Base-by-base conservation (phyloP, 2,329 filamentous ascomycete genomes). In the Catunica adiposa region DNA sequence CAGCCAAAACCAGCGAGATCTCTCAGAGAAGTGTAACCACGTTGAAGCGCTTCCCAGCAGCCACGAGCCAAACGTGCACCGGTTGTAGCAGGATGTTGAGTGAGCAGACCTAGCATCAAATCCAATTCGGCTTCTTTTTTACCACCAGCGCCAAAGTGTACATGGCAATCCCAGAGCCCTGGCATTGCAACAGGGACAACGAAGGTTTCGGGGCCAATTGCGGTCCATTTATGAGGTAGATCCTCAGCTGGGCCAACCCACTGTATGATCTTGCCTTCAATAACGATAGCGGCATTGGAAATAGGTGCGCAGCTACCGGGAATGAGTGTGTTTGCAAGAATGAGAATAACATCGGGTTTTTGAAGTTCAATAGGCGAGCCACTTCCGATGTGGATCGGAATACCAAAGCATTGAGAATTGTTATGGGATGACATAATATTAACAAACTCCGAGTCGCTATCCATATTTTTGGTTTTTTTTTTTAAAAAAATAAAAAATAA, bases 111-210 rank as follows among this genome's bases (percentile, higher is more conserved):
- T 48, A 63, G 26, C 48, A 62, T 60, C 55, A 64, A 54, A 22
- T 53, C 52, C 8, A 60, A 58, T 7, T 63, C 57, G 29, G 61
- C 61, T 17, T 46, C 53, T 20, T 59, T 51, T 15, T 61, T 56
- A 20, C 62, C 62, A 3, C 63, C 56, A n/a, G 70, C 74, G 3
- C 67, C 59, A 59, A 71, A 73, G 61, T 77, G 75, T 0, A 69
- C 67, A 61, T 77, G 74, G 59, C 68, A 71, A 57, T 78, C 75
- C 73, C 74, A 77, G 22, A 78, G 67, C 1, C 75, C 74, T 0
- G 74, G 74, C 64, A 77, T 71, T 7, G 74, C 61, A 8, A 72
- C 68, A 0, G 69, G 67, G 14, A 75, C 40, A 22, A 17, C 15
- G n/a, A n/a, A n/a, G 40, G 4, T 44, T 15, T 3, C 15, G 40